A percentile compares a stretch with the other conserved stretches of the same genome.
These are phyloP conservation scores for Paramyrothecium roridum DNA, from an alignment of 2,329 filamentous ascomycete species.

Conservation along the genomic window DNA sequence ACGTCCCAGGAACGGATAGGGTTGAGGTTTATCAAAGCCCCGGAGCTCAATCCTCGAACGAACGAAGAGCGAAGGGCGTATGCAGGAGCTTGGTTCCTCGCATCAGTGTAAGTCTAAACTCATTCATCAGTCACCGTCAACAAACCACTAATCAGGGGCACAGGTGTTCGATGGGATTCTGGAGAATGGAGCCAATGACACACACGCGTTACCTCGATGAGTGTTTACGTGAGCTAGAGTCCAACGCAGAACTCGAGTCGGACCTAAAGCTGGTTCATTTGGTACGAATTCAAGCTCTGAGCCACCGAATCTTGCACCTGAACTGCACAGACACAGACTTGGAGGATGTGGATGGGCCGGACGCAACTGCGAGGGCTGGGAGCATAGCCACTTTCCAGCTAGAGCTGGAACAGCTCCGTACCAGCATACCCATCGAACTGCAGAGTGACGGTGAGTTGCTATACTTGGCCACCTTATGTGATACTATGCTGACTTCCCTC, in stretches of 20 bases:
- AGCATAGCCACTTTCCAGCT: constrained; percentile 38
- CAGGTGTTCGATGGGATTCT: constrained; percentile 38
- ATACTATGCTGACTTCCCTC: not conserved
- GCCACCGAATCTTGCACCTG: constrained; percentile 44
- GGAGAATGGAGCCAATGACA: constrained; percentile 44
- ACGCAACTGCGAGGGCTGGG: no score
- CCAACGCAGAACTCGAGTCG: constrained; percentile 38
- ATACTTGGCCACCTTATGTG: rapidly evolving
- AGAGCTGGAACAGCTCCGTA: constrained; percentile 40
- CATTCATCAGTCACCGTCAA: not conserved
- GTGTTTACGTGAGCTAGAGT: constrained; percentile 43
- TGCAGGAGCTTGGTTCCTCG: constrained; percentile 52
- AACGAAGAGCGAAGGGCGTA: constrained; percentile 51
- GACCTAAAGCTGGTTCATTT: constrained; percentile 45
- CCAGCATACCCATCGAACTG: constrained; percentile 30
- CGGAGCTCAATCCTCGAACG: constrained; percentile 33
- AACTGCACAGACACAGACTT: constrained; percentile 29
- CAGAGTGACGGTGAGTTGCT: constrained; percentile 31
- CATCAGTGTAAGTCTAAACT: constrained; percentile 42
- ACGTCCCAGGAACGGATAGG: constrained; percentile 37
- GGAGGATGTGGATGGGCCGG: constrained; percentile 19
- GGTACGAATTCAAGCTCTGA: constrained; percentile 46
- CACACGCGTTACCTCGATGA: constrained; percentile 51
- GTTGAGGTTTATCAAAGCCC: constrained; percentile 37
- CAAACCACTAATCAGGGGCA: not conserved